Evolutionary conservation across 2,329 filamentous ascomycete genomes (phyloP).

Genomic region (Neofusicoccum kwambonambiense): DNA sequence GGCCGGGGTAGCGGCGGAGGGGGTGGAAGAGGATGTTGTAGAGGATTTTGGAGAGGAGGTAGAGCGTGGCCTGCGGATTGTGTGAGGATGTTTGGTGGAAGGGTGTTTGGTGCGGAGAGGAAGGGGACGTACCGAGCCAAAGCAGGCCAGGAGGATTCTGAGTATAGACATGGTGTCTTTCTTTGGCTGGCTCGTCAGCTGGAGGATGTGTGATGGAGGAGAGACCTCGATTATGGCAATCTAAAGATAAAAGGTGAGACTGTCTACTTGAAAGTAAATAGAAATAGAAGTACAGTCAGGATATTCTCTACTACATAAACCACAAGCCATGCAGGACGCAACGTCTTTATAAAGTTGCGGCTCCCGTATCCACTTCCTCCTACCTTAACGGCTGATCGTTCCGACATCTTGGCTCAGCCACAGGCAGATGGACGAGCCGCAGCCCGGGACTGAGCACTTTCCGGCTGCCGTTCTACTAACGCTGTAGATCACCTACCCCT

Average conservation of each 20-base stretch:
- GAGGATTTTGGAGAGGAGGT: slow-evolving; percentile 23
- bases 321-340: neutral
- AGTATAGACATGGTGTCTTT: neutral
- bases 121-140: neutral
- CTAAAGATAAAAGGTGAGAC: no score
- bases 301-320: no score
- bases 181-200: no score
- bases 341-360: neutral
- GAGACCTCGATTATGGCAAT: neutral
- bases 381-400: neutral
- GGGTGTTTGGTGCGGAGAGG: neutral
- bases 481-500: neutral
- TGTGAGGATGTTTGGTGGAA: neutral
- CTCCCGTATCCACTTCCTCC: neutral
- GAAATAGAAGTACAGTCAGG: neutral
- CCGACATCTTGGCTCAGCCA: neutral
- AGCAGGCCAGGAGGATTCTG: neutral
- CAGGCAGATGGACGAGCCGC: neutral
- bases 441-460: neutral
- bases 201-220: neutral
- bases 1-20: slow-evolving; percentile 45
- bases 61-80: slow-evolving; percentile 3
- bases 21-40: slow-evolving; percentile 47
- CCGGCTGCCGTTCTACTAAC: neutral
- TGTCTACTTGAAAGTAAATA: neutral